Base-by-base conservation (phyloP, 768 basidiomycete species). In the Naganishia friedmannii region DNA sequence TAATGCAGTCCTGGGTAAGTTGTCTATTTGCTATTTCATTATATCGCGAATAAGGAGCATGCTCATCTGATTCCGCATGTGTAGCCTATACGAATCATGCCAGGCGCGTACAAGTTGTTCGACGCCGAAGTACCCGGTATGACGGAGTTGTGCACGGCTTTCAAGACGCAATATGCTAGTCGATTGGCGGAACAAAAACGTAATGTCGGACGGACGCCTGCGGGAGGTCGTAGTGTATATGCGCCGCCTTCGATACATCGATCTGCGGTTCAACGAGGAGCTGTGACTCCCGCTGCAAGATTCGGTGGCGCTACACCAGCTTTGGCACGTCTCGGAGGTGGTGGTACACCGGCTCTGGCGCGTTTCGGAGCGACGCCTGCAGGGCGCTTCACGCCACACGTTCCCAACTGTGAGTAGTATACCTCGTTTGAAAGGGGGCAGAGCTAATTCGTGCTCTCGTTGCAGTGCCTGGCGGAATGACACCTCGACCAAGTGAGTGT, bases 81-180 rank as follows among this genome's bases (percentile, higher is more conserved):
- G 15, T 69, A 81, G 81, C 77, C 77, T 13, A 79, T 82, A 72
- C 73, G 75, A 46, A 74, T 83, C 57, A 67, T 79, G 1, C 82
- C 82, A 6, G 80, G 78, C 42, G 79, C 80, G 6, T 96, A 93
- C 78, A 90, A 89, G 77, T 86, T 97, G 21, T 92, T 92, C 75
- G 92, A 93, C 73, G 91, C 92, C 7, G 87, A 92, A 55, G 91
- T 92, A 29, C 88, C 91, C 8, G 93, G 92, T 45, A 92, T 98
- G 29, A 88, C 91, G 4, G 93, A 96, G 80, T 83, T 98, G 5
- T 96, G 95, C 73, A 94, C 97, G 79, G 93, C 94, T 23, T 98
- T 98, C 87, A 97, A 97, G 87, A 87, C 74, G 17, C 81, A 81
- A 57, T 82, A 80, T 67, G 74, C 70, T 12, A 70, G 70, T 26